Percentiles rank a stretch among this genome's conserved stretches.
phyloP scores from a whole-genome alignment of 345 rosid species.

The Stellera chamaejasme region DNA sequence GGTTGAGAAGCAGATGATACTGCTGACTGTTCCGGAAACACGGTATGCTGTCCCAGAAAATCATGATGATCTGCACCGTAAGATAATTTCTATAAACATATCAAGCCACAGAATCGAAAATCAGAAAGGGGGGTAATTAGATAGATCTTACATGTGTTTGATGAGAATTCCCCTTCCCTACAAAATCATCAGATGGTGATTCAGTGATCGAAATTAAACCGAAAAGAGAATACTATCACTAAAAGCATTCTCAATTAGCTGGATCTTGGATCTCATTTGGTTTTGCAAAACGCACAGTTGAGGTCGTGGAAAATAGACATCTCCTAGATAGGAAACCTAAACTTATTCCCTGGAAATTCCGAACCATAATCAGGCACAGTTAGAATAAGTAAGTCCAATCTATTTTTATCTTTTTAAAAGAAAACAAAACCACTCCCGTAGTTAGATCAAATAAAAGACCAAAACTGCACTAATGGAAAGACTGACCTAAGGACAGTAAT shows the following conservation, averaged over 20 bases:
- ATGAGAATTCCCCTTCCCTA: conserved; percentile 61
- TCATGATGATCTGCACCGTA: conserved; percentile 52
- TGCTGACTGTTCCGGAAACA: conserved; percentile 30
- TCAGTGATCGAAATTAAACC: neutral
- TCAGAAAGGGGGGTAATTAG: conserved; percentile 8
- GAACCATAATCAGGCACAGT: no score
- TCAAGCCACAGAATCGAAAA: conserved; percentile 7
- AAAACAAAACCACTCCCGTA: no score
- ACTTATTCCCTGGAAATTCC: neutral
- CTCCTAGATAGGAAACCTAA: conserved; percentile 1
- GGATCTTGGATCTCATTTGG: no score
- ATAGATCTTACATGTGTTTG: conserved; percentile 49
- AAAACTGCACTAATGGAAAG: no score
- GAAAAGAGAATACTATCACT: conserved; percentile 19
- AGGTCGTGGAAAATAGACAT: neutral
- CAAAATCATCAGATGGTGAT: conserved; percentile 12
- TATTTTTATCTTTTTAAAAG: no score
- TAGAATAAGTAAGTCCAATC: no score
- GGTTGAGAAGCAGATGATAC: conserved; percentile 46
- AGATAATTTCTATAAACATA: conserved; percentile 14
- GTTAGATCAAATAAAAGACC: no score
- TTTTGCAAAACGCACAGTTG: no score
- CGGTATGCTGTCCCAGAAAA: conserved; percentile 34
- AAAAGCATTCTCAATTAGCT: neutral
- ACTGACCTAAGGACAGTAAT: no score